phyloP scores from a whole-genome alignment of 805 yeast genomes.

The Wickerhamiella azymoides region DNA sequence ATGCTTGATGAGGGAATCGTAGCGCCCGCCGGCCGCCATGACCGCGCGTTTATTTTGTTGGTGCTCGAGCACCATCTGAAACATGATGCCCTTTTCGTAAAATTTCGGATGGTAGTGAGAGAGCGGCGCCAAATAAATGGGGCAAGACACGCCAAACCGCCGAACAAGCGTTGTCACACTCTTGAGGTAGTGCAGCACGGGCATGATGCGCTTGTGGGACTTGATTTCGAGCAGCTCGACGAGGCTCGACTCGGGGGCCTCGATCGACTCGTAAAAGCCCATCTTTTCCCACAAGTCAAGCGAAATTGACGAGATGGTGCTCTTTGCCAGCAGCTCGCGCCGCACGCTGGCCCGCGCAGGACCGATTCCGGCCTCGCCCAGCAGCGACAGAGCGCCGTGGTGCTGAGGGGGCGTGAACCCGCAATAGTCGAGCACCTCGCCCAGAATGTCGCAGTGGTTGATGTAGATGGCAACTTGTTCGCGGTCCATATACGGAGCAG shows the following conservation, averaged over 20 bases:
- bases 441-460: slow-evolving; percentile 71
- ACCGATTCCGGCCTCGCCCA: slow-evolving; percentile 67
- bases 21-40: slow-evolving; percentile 89
- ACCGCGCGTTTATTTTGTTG: slow-evolving; percentile 29
- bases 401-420: slow-evolving; percentile 65
- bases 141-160: slow-evolving; percentile 44
- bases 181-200: slow-evolving; percentile 45
- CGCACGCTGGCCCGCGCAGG: slow-evolving; percentile 47
- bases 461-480: slow-evolving; percentile 46
- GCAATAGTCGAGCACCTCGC: slow-evolving; percentile 66
- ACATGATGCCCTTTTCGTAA: slow-evolving; percentile 74
- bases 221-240: slow-evolving; percentile 60
- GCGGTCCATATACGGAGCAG: slow-evolving; percentile 53
- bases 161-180: slow-evolving; percentile 42
- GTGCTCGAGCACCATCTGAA: slow-evolving; percentile 65
- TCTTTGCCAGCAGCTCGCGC: slow-evolving; percentile 43
- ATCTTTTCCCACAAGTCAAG: slow-evolving; percentile 69
- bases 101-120: slow-evolving; percentile 71
- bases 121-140: slow-evolving; percentile 61
- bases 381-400: slow-evolving; percentile 47
- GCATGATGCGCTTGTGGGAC: slow-evolving; percentile 49
- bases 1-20: slow-evolving; percentile 56
- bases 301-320: slow-evolving; percentile 68
- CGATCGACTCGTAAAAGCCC: slow-evolving; percentile 59
- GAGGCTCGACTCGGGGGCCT: slow-evolving; percentile 41